Percentiles rank a stretch among this genome's conserved stretches.
Conservation (phyloP, 345 rosid genomes). For the Citrus sinensis region DVS_A1.0 CM039166.1:20397001-20397500, state of each 20-base stretch:
- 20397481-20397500: conserved; percentile 93
- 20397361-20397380: background rate
- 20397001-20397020: background rate
- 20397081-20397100: background rate
- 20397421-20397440: conserved; percentile 35
- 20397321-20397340: background rate
- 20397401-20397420: background rate
- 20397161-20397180: background rate
- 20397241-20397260: too few relatives aligned
- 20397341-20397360: background rate
- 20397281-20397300: too few relatives aligned
- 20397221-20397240: too few relatives aligned
- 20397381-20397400: background rate
- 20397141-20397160: background rate
- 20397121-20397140: too few relatives aligned
- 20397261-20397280: too few relatives aligned
- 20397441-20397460: conserved; percentile 75
- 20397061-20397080: too few relatives aligned
- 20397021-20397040: background rate
- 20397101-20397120: background rate
- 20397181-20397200: background rate
- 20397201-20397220: too few relatives aligned
- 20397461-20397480: conserved; percentile 84
- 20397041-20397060: too few relatives aligned
- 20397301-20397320: background rate